Evolutionary conservation across 768 basidiomycete species (phyloP).

Genomic region (Naganishia kalamii): DNA sequence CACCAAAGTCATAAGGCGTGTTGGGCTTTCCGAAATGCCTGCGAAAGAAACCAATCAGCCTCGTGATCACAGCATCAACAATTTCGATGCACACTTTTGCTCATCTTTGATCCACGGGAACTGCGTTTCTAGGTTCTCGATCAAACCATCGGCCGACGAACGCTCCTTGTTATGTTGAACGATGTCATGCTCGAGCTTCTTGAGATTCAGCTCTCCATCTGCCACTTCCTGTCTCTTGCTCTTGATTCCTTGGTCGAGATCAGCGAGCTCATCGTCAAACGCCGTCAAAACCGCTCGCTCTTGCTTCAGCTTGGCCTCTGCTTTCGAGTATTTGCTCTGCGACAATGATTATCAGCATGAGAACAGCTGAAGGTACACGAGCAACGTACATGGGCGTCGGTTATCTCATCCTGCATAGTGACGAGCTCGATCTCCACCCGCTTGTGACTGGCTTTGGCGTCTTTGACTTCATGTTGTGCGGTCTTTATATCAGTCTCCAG

Average conservation of each 20-base stretch:
- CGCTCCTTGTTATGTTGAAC: constrained; percentile 61
- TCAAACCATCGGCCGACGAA: constrained; percentile 52
- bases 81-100: constrained; percentile 56
- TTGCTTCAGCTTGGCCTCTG: constrained; percentile 66
- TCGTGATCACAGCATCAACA: neutral
- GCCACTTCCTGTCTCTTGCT: constrained; percentile 65
- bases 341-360: constrained; percentile 26
- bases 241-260: constrained; percentile 74
- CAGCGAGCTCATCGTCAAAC: constrained; percentile 81
- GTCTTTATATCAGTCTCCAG: constrained; percentile 64
- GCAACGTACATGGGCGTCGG: constrained; percentile 31
- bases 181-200: constrained; percentile 66
- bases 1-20: constrained; percentile 71
- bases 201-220: constrained; percentile 61
- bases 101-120: constrained; percentile 86
- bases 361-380: neutral
- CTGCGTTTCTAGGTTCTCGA: constrained; percentile 67
- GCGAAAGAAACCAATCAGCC: neutral
- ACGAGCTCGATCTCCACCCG: constrained; percentile 60
- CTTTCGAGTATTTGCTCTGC: constrained; percentile 55
- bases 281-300: constrained; percentile 80
- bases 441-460: constrained; percentile 52
- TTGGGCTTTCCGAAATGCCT: constrained; percentile 79
- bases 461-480: constrained; percentile 51
- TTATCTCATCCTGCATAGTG: constrained; percentile 50